A percentile compares a stretch with the other conserved stretches of the same genome.
These are phyloP conservation scores for Globisporangium spiculum DNA, from an alignment of 352 stramenopile genomes.

Conservation along the genomic window DNA sequence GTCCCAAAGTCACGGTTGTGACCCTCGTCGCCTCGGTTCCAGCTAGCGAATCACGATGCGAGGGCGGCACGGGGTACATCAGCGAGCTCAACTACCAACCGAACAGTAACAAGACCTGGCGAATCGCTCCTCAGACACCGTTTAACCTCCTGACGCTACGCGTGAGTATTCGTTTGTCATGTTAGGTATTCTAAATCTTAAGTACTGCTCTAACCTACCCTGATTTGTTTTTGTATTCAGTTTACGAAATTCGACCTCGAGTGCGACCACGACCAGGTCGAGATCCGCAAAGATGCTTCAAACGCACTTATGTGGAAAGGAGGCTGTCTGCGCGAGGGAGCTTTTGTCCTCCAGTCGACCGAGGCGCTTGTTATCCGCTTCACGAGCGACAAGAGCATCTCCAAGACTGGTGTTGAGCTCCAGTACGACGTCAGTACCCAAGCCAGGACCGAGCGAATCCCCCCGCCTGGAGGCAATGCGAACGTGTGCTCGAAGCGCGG, in stretches of 20 bases:
- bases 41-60: conserved; percentile 24
- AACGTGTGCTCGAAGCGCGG: conserved; percentile 42
- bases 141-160: conserved; percentile 32
- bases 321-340: conserved; percentile 36
- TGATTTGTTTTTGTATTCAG: conserved; percentile 14
- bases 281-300: conserved; percentile 33
- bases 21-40: conserved; percentile 16
- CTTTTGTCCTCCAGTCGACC: conserved; percentile 39
- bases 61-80: conserved; percentile 24
- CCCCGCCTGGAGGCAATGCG: conserved; percentile 24
- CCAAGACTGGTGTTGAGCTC: conserved; percentile 43
- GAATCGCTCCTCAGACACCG: conserved; percentile 25
- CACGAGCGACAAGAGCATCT: conserved; percentile 38
- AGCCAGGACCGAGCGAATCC: conserved; percentile 19
- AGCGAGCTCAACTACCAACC: conserved; percentile 32
- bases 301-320: conserved; percentile 43
- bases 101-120: conserved; percentile 33
- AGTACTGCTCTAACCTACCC: not conserved
- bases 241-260: conserved; percentile 54
- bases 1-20: conserved; percentile 14
- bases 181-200: not conserved
- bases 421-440: conserved; percentile 37
- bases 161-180: conserved; percentile 5
- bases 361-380: conserved; percentile 37
- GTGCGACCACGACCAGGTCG: conserved; percentile 61